Evolutionary conservation across 805 yeast genomes (phyloP).

Genomic region (Priceomyces haplophilus): DNA sequence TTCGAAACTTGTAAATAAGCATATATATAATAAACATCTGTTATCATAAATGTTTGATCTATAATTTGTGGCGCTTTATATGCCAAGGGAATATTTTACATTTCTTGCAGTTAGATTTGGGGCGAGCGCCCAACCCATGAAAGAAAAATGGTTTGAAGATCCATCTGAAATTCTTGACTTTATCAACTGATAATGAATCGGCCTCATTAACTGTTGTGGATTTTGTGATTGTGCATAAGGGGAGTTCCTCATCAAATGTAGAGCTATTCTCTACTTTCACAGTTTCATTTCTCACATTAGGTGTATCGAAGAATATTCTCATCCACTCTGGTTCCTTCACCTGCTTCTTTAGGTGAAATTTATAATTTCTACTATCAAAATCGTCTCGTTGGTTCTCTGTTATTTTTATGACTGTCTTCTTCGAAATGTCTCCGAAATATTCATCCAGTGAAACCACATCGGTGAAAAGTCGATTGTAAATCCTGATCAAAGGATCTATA

Average conservation of each 20-base stretch:
- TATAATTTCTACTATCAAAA: slow-evolving; percentile 5
- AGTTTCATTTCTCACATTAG: background rate
- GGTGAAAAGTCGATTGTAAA: background rate
- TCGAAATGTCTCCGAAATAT: background rate
- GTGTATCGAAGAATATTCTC: slow-evolving; percentile 2
- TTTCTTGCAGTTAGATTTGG: slow-evolving; percentile 2
- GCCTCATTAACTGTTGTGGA: background rate
- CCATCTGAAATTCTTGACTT: background rate
- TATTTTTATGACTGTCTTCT: slow-evolving; percentile 6
- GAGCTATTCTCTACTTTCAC: background rate
- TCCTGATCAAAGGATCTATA: background rate
- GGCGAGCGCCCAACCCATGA: background rate
- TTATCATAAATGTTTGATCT: background rate
- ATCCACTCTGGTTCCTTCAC: slow-evolving; percentile 8
- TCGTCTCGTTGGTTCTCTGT: background rate
- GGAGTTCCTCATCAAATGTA: background rate
- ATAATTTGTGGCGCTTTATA: slow-evolving; percentile 3
- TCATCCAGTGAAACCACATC: background rate
- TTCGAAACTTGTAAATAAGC: slow-evolving; percentile 8
- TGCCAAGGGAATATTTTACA: slow-evolving; percentile 7
- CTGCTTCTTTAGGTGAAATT: slow-evolving; percentile 5
- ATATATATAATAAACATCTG: slow-evolving; percentile 3
- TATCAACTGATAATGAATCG: background rate
- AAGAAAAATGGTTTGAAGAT: background rate
- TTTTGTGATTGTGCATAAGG: background rate